Evolutionary conservation across 2,329 filamentous ascomycete species (phyloP).

Genomic region (Epichloe bromicola): DNA sequence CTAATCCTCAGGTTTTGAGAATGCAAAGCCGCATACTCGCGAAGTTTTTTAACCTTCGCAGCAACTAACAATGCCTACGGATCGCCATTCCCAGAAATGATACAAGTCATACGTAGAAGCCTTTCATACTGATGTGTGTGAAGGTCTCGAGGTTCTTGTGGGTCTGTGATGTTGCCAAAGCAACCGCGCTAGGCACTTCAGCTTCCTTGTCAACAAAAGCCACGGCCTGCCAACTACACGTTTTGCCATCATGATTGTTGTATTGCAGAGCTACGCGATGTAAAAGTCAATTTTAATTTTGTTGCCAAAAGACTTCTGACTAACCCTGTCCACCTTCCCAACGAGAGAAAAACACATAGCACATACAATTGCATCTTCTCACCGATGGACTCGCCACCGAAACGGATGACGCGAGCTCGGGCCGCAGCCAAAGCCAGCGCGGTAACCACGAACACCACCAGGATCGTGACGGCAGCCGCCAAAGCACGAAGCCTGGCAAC

Average conservation of each 20-base stretch:
- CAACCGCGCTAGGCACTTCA: not conserved
- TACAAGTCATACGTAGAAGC: too few relatives aligned
- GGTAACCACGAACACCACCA: slow-evolving; percentile 26
- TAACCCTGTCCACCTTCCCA: not conserved
- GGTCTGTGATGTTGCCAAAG: not conserved
- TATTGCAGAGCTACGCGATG: slow-evolving; percentile 14
- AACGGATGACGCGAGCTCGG: slow-evolving; percentile 42
- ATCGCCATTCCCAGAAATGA: too few relatives aligned
- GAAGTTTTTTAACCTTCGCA: too few relatives aligned
- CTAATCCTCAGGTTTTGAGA: too few relatives aligned
- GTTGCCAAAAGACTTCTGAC: slow-evolving; percentile 5
- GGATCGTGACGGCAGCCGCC: slow-evolving; percentile 34
- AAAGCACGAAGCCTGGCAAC: slow-evolving; percentile 29
- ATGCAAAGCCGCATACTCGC: too few relatives aligned
- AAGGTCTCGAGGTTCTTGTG: not conserved
- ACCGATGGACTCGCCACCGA: slow-evolving; percentile 44
- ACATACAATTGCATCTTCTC: not conserved
- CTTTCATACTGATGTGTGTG: too few relatives aligned
- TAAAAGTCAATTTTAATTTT: slow-evolving; percentile 6
- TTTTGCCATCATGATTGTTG: slow-evolving; percentile 1
- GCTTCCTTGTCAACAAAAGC: not conserved
- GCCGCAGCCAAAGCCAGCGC: slow-evolving; percentile 30
- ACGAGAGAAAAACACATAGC: not conserved
- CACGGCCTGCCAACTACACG: not conserved
- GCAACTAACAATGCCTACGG: too few relatives aligned